Evolutionary conservation across 2,329 filamentous ascomycete species (phyloP).

Genomic region (Ophioceras dolichostomum): DNA sequence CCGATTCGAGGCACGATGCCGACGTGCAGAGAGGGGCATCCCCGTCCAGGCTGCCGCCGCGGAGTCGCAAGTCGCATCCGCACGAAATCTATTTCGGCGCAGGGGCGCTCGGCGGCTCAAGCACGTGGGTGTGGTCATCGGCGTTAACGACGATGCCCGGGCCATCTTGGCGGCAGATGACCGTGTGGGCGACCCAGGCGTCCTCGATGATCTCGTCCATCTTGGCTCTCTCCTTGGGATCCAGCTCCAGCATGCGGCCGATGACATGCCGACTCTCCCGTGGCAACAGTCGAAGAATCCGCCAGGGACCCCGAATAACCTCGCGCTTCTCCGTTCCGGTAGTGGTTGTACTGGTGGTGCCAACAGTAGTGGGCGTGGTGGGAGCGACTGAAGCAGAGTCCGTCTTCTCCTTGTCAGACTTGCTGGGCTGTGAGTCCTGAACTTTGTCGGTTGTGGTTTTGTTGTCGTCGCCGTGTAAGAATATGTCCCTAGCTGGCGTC

Average conservation of each 20-base stretch:
- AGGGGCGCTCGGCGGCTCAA: conserved; percentile 62
- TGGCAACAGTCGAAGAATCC: conserved; percentile 74
- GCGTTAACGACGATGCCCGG: conserved; percentile 59
- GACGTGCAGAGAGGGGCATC: too few relatives aligned
- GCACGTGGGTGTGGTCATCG: conserved; percentile 68
- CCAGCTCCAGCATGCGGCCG: conserved; percentile 80
- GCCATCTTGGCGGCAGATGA: conserved; percentile 71
- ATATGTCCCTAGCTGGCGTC: conserved; percentile 9
- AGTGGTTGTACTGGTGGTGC: conserved; percentile 2
- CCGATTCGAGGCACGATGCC: too few relatives aligned
- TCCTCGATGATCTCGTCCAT: conserved; percentile 81
- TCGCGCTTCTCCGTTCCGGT: conserved; percentile 47
- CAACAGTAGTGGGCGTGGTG: background rate
- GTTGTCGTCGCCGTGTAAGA: conserved; percentile 6
- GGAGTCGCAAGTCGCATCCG: too few relatives aligned
- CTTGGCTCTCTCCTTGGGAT: conserved; percentile 70
- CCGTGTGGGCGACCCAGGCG: conserved; percentile 76
- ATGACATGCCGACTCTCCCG: conserved; percentile 85
- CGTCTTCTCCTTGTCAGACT: background rate
- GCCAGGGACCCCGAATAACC: conserved; percentile 85
- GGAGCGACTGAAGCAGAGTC: background rate
- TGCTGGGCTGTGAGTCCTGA: conserved; percentile 4
- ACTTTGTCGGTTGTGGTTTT: conserved; percentile 5
- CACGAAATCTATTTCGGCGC: too few relatives aligned
- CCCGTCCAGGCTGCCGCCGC: too few relatives aligned